phyloP scores from a whole-genome alignment of 2,329 filamentous ascomycete species.

The Aspergillus eucalypticola region DNA sequence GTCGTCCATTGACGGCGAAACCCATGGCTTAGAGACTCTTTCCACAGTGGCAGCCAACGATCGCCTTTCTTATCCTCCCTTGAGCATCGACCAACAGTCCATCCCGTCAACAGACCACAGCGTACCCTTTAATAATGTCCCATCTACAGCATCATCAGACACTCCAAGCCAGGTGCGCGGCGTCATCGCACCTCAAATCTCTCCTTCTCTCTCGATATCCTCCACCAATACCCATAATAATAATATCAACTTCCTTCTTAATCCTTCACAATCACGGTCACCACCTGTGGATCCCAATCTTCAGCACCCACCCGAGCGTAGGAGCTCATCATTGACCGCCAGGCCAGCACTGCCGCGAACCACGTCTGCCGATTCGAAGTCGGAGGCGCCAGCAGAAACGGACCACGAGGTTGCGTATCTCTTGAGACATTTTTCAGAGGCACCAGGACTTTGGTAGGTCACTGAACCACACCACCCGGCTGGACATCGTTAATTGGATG shows the following conservation, averaged over 20 bases:
- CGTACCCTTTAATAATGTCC: conserved; percentile 23
- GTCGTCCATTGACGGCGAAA: conserved; percentile 36
- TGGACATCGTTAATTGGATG: conserved; percentile 12
- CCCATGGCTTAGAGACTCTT: conserved; percentile 56
- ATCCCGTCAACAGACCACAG: conserved; percentile 21
- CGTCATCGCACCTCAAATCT: conserved; percentile 37
- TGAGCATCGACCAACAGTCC: conserved; percentile 27
- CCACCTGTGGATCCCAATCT: conserved; percentile 48
- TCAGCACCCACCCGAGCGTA: conserved; percentile 30
- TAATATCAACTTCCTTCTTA: conserved; percentile 60
- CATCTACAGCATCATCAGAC: conserved; percentile 27
- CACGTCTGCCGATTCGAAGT: conserved; percentile 22
- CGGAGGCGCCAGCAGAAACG: conserved; percentile 36
- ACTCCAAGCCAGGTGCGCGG: conserved; percentile 36
- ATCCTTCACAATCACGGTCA: conserved; percentile 47
- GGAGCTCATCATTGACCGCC: conserved; percentile 33
- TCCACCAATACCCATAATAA: conserved; percentile 42
- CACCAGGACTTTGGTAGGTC: conserved; percentile 58
- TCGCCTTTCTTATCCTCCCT: conserved; percentile 33
- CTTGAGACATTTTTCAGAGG: conserved; percentile 61
- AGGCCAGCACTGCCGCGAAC: conserved; percentile 25
- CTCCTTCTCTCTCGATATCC: conserved; percentile 47
- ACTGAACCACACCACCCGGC: neutral
- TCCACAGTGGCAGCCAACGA: conserved; percentile 53
- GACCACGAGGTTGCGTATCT: conserved; percentile 63